phyloP scores from a whole-genome alignment of 768 basidiomycete genomes.

The Panellus pusillus region DNA sequence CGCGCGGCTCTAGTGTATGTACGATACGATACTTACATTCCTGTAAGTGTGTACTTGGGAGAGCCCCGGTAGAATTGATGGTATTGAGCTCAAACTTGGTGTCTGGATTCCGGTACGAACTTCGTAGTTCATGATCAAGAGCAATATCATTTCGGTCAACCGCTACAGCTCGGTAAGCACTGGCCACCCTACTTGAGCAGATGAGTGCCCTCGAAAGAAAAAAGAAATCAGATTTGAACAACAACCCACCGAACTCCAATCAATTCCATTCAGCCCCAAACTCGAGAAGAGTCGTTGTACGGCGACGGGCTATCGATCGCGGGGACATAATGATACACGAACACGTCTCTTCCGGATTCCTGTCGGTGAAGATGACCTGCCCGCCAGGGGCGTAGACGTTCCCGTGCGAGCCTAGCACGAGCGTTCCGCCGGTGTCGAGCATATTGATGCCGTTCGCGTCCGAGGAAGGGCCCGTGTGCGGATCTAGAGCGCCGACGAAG shows the following conservation, averaged over 20 bases:
- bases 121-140: too few species aligned
- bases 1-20: background rate
- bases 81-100: constrained; percentile 11
- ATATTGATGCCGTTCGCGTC: constrained; percentile 11
- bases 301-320: constrained; percentile 11
- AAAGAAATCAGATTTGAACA: background rate
- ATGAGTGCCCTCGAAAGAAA: background rate
- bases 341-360: constrained; percentile 8
- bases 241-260: constrained; percentile 15
- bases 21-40: background rate
- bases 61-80: constrained; percentile 12
- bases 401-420: constrained; percentile 15
- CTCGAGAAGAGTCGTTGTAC: constrained; percentile 13
- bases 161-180: background rate
- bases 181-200: background rate
- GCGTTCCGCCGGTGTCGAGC: constrained; percentile 12
- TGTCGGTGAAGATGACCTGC: constrained; percentile 15
- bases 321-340: constrained; percentile 18
- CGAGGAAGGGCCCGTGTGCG: constrained; percentile 13
- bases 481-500: constrained; percentile 15
- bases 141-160: too few species aligned
- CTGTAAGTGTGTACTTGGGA: background rate
- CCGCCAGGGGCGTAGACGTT: constrained; percentile 19
- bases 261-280: constrained; percentile 17
- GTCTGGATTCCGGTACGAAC: too few species aligned